phyloP scores from a whole-genome alignment of 768 basidiomycete species.

The Gloeopeniophorella convolvens region DNA sequence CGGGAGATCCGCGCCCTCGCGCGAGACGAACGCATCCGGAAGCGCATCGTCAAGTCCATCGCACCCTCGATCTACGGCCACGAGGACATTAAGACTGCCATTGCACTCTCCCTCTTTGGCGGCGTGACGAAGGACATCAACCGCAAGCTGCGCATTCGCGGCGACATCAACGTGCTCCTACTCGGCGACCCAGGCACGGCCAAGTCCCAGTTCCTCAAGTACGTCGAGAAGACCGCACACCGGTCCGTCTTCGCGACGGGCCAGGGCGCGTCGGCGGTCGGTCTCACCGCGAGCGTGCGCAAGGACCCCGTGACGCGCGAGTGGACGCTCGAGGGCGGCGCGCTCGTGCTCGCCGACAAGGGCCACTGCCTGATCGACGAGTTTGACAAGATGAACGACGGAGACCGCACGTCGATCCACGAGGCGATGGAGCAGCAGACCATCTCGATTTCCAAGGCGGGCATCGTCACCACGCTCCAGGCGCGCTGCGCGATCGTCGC shows the following conservation, averaged over 20 bases:
- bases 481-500: conserved; percentile 97
- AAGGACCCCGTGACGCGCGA: conserved; percentile 96
- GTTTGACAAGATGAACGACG: conserved; percentile 99
- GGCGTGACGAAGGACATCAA: conserved; percentile 96
- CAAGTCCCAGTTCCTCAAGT: conserved; percentile 98
- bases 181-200: conserved; percentile 98
- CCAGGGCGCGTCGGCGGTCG: conserved; percentile 96
- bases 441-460: conserved; percentile 98
- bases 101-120: conserved; percentile 91
- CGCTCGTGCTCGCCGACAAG: conserved; percentile 96
- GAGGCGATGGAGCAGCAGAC: conserved; percentile 99
- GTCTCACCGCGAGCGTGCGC: conserved; percentile 97
- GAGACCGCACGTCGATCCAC: conserved; percentile 96
- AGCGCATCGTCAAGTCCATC: conserved; percentile 97
- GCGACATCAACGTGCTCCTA: conserved; percentile 94
- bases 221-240: conserved; percentile 97
- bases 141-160: conserved; percentile 91
- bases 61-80: conserved; percentile 99
- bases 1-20: conserved; percentile 82
- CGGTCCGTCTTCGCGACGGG: conserved; percentile 97
- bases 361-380: conserved; percentile 98
- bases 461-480: conserved; percentile 96
- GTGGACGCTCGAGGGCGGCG: conserved; percentile 98
- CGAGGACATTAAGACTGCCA: conserved; percentile 97
- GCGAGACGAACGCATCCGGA: conserved; percentile 89